Evolutionary conservation across 371 early-diverging fungal genomes (phyloP).

Genomic region (Chytridium lagenaria): DNA sequence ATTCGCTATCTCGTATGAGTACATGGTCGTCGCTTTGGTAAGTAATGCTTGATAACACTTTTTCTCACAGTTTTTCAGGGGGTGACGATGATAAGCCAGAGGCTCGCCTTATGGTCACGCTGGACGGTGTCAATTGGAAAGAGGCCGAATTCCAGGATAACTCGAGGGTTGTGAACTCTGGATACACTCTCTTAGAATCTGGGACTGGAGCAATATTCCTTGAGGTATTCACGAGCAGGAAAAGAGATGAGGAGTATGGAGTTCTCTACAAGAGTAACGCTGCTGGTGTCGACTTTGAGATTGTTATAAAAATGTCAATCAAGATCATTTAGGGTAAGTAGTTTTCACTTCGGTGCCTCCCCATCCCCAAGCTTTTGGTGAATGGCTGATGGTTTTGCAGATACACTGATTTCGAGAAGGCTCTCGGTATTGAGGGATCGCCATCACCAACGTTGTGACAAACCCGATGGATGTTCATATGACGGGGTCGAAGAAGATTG

Average conservation of each 20-base stretch:
- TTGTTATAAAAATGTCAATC: conserved; percentile 77
- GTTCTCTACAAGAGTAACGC: conserved; percentile 84
- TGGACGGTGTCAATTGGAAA: conserved; percentile 75
- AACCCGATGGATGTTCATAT: conserved; percentile 42
- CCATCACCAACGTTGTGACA: conserved; percentile 51
- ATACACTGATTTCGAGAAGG: conserved; percentile 59
- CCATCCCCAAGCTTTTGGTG: background rate
- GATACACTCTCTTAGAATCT: conserved; percentile 86
- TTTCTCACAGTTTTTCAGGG: conserved; percentile 19
- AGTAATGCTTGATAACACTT: conserved; percentile 16
- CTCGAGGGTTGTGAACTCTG: conserved; percentile 60
- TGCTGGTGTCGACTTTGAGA: conserved; percentile 75
- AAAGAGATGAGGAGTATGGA: conserved; percentile 71
- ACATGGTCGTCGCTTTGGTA: conserved; percentile 79
- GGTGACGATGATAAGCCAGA: conserved; percentile 52
- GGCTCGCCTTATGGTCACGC: conserved; percentile 69
- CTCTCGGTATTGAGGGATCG: conserved; percentile 53
- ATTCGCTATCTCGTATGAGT: conserved; percentile 79
- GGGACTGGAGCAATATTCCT: conserved; percentile 78
- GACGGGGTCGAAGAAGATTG: conserved; percentile 42
- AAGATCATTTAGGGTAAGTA: conserved; percentile 49
- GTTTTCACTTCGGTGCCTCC: background rate
- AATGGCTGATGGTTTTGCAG: conserved; percentile 16
- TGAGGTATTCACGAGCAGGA: conserved; percentile 75
- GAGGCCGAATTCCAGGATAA: conserved; percentile 76